Percentiles rank a stretch among this genome's conserved stretches.
Conservation (phyloP, 768 basidiomycete genomes). For the Lentinula lateritia region DNA sequence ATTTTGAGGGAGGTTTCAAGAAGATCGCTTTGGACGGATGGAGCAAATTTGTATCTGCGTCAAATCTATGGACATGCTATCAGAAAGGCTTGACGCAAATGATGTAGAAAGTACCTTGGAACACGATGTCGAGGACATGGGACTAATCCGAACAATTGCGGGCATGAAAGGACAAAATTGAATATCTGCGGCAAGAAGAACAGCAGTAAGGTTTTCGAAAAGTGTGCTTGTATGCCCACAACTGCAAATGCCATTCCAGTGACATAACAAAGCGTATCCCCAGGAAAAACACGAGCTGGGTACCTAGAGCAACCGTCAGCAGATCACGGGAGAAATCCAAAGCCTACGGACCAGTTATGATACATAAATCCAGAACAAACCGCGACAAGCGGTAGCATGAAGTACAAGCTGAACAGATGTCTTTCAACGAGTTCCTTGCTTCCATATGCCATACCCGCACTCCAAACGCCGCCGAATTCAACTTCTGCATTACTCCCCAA, state of each 20-base stretch:
- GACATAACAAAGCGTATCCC: slow-evolving; percentile 96
- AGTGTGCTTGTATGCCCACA: slow-evolving; percentile 95
- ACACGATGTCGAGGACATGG: slow-evolving; percentile 93
- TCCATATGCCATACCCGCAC: slow-evolving; percentile 81
- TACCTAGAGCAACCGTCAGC: slow-evolving; percentile 56
- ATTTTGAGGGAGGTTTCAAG: slow-evolving; percentile 45
- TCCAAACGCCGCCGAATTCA: slow-evolving; percentile 75
- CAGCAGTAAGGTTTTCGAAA: slow-evolving; percentile 90
- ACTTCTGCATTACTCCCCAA: slow-evolving; percentile 62
- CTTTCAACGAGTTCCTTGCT: slow-evolving; percentile 84
- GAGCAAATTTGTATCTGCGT: slow-evolving; percentile 68
- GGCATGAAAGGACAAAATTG: slow-evolving; percentile 93
- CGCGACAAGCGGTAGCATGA: slow-evolving; percentile 92
- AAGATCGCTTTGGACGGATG: slow-evolving; percentile 71
- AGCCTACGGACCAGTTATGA: slow-evolving; percentile 81
- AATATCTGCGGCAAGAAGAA: slow-evolving; percentile 99
- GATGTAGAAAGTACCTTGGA: slow-evolving; percentile 55
- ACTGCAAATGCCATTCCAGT: slow-evolving; percentile 99
- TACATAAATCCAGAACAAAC: slow-evolving; percentile 88
- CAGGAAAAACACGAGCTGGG: slow-evolving; percentile 90
- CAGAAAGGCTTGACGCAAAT: background rate
- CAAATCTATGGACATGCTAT: slow-evolving; percentile 48
- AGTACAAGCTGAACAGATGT: slow-evolving; percentile 94
- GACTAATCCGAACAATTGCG: slow-evolving; percentile 91
- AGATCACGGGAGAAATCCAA: background rate